Conservation (phyloP, 208 protist genomes). For the Trypanosoma vivax region DNA sequence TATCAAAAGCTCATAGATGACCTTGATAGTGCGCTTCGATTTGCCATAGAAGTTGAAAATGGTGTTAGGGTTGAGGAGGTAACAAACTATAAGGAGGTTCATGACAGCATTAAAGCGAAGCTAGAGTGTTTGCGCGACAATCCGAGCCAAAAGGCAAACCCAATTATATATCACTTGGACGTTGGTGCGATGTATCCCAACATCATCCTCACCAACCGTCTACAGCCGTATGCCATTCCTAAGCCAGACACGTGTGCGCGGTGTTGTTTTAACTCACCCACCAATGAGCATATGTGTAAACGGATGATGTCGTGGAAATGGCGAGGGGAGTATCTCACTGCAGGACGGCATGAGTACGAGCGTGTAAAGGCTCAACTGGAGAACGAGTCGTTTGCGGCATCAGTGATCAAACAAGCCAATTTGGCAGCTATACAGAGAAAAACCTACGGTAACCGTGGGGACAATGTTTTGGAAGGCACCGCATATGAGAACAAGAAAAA, state of each 20-base stretch:
- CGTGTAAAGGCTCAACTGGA: slow-evolving; percentile 95
- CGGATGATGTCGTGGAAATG: slow-evolving; percentile 98
- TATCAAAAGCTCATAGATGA: slow-evolving; percentile 93
- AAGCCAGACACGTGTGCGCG: slow-evolving; percentile 93
- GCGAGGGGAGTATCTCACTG: slow-evolving; percentile 97
- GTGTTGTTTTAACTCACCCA: slow-evolving; percentile 96
- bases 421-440: slow-evolving; percentile 86
- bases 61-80: slow-evolving; percentile 83
- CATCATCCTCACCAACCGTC: slow-evolving; percentile 99
- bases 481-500: slow-evolving; percentile 66
- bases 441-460: slow-evolving; percentile 86
- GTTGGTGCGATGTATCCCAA: slow-evolving; percentile 99
- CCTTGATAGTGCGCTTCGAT: slow-evolving; percentile 89
- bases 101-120: slow-evolving; percentile 50
- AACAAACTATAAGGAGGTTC: slow-evolving; percentile 92
- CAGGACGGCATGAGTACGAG: slow-evolving; percentile 91
- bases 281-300: slow-evolving; percentile 94
- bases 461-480: slow-evolving; percentile 87
- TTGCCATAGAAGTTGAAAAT: slow-evolving; percentile 89
- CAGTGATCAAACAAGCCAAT: slow-evolving; percentile 78
- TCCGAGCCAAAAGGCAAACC: slow-evolving; percentile 76
- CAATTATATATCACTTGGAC: slow-evolving; percentile 99
- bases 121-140: slow-evolving; percentile 85
- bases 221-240: slow-evolving; percentile 97
- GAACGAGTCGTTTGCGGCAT: slow-evolving; percentile 88